Conservation (phyloP, 2,329 filamentous ascomycete species). For the Arthroderma sp. region DNA sequence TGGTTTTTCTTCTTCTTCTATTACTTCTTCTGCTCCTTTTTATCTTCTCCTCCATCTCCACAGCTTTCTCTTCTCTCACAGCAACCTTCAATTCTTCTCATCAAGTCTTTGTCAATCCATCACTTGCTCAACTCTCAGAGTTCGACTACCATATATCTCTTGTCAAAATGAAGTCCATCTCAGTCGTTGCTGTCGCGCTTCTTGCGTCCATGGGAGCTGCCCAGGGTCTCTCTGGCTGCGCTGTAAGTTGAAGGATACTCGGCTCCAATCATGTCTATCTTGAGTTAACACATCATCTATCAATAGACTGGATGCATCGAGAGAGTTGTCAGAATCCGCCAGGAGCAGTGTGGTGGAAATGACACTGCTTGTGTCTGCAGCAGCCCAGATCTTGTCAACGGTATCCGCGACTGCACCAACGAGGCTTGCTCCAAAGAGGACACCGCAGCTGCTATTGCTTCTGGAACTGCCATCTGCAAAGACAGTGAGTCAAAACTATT, state of each 20-base stretch:
- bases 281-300: background rate
- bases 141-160: background rate
- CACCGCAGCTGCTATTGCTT: conserved; percentile 8
- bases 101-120: background rate
- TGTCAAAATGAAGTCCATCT: conserved; percentile 17
- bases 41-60: background rate
- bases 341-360: conserved; percentile 18
- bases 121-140: background rate
- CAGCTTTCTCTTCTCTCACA: conserved; percentile 1
- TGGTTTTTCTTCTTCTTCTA: background rate
- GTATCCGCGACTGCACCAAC: conserved; percentile 34
- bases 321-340: conserved; percentile 12
- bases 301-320: background rate
- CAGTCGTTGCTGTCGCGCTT: conserved; percentile 13
- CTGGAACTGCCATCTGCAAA: background rate
- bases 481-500: background rate
- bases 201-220: conserved; percentile 12
- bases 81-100: conserved; percentile 1
- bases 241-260: conserved; percentile 12
- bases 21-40: conserved; percentile 2
- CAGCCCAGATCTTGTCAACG: conserved; percentile 28
- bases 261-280: background rate
- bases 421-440: conserved; percentile 31
- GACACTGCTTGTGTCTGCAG: conserved; percentile 18
- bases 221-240: conserved; percentile 16